phyloP scores from a whole-genome alignment of 2,329 filamentous ascomycete species.

The Sphaerulina vaccinii region DNA sequence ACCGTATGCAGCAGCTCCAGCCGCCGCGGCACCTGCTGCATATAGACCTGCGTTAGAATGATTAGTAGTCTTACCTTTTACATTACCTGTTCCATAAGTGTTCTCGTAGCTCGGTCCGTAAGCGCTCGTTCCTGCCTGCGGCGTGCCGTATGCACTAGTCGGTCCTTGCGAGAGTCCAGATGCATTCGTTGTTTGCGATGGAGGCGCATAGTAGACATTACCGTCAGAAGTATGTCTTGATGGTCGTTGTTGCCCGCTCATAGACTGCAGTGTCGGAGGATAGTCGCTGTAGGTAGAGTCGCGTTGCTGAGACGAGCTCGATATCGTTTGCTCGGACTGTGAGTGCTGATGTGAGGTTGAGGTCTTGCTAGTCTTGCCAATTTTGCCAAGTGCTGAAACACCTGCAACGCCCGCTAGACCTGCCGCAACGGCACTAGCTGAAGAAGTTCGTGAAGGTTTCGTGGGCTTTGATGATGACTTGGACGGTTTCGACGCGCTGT shows the following conservation, averaged over 20 bases:
- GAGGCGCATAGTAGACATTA: constrained; percentile 20
- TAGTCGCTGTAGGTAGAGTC: constrained; percentile 12
- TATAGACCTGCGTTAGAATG: constrained; percentile 47
- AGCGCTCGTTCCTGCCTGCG: constrained; percentile 4
- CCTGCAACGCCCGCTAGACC: constrained; percentile 43
- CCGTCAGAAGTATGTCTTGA: constrained; percentile 24
- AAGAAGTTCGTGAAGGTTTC: constrained; percentile 36
- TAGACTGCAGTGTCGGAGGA: constrained; percentile 14
- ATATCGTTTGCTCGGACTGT: constrained; percentile 12
- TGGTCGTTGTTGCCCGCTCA: constrained; percentile 6
- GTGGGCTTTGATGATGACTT: constrained; percentile 20
- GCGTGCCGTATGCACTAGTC: constrained; percentile 8
- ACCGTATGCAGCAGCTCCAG: constrained; percentile 43
- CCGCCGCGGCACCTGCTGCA: constrained; percentile 48
- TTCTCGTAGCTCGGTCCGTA: constrained; percentile 13
- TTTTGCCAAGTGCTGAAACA: constrained; percentile 38
- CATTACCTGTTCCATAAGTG: constrained; percentile 15
- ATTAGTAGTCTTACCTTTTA: constrained; percentile 45
- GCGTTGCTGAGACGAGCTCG: constrained; percentile 11
- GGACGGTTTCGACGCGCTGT: constrained; percentile 23
- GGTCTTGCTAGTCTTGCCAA: constrained; percentile 8
- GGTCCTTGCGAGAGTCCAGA: constrained; percentile 11
- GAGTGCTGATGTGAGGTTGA: constrained; percentile 20
- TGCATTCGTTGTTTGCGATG: constrained; percentile 9
- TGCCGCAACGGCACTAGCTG: constrained; percentile 38